These are phyloP conservation scores for Camillea tinctor DNA, from an alignment of 2,329 filamentous ascomycete genomes.

Conservation along the genomic window DNA sequence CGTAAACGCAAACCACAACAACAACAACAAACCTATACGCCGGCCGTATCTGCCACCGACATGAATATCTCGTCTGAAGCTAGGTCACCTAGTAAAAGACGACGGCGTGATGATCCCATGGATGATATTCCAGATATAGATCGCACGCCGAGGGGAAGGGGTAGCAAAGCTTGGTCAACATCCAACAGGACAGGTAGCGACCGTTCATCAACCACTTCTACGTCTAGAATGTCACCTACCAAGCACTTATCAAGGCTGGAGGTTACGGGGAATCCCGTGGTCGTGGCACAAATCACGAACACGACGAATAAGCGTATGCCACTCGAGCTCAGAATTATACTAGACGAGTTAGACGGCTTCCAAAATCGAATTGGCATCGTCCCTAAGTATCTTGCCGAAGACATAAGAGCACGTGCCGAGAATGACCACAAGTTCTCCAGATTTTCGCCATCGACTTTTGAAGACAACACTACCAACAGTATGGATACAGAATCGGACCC, in stretches of 20 bases:
- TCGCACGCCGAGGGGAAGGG: neutral
- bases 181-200: neutral
- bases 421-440: neutral
- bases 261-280: neutral
- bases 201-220: no score
- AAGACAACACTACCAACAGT: neutral
- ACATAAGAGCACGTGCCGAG: neutral
- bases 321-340: neutral
- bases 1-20: no score
- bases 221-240: neutral
- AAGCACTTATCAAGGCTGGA: constrained; percentile 1
- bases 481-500: neutral
- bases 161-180: neutral
- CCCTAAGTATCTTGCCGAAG: constrained; percentile 3
- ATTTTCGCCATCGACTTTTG: neutral
- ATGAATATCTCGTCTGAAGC: no score
- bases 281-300: constrained; percentile 1
- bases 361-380: constrained; percentile 4
- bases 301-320: neutral
- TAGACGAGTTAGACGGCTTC: neutral
- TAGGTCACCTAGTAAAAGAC: neutral
- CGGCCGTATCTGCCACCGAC: no score
- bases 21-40: no score
- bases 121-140: neutral
- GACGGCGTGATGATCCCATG: neutral